phyloP scores from a whole-genome alignment of 2,329 filamentous ascomycete genomes.

The Ceratocystiopsis sp. region DNA sequence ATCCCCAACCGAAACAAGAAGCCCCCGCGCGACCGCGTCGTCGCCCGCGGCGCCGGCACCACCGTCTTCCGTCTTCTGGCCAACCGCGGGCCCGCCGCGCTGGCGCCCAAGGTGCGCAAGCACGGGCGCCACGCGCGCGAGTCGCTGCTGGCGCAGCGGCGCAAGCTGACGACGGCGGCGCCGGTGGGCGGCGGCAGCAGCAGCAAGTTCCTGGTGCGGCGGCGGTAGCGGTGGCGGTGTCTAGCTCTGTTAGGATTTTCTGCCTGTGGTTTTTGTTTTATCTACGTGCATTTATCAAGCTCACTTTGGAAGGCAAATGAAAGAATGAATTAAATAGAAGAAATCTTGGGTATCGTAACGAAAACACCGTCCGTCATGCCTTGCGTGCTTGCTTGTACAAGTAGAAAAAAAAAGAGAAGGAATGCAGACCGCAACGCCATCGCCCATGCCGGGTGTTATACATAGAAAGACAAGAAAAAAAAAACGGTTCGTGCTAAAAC shows the following conservation, averaged over 20 bases:
- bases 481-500: neutral
- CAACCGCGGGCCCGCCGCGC: conserved; percentile 24
- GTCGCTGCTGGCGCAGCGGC: conserved; percentile 24
- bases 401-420: neutral
- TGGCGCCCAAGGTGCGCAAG: conserved; percentile 32
- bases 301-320: neutral
- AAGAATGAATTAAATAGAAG: neutral
- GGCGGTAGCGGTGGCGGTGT: conserved; percentile 1
- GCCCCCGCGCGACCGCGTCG: conserved; percentile 26
- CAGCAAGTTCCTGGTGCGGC: conserved; percentile 28
- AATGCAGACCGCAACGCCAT: neutral
- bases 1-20: conserved; percentile 1
- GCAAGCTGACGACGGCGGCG: no score
- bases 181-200: conserved; percentile 15
- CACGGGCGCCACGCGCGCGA: conserved; percentile 25
- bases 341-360: conserved; percentile 5
- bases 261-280: no score
- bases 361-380: conserved; percentile 1
- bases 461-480: neutral
- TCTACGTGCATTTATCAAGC: no score
- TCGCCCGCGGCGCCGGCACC: conserved; percentile 20
- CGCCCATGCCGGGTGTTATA: no score
- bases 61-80: conserved; percentile 35
- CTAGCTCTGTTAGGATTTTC: no score
- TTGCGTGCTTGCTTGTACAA: neutral